Percentiles rank a stretch among this genome's conserved stretches.
phyloP scores from a whole-genome alignment of 1,284 basidiomycete genomes.

The Malassezia psittaci region DNA sequence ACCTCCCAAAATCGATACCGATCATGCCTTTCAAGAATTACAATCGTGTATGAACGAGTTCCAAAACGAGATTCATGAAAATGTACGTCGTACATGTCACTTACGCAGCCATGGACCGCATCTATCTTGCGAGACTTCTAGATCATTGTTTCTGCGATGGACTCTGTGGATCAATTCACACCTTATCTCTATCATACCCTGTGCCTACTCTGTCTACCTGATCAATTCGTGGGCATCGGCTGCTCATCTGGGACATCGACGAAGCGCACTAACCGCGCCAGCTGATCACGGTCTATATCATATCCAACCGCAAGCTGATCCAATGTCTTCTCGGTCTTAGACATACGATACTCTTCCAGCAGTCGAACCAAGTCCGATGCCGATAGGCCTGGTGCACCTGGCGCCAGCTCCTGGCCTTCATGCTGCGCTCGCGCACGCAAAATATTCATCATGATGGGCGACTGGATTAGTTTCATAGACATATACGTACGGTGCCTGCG shows the following conservation, averaged over 20 bases:
- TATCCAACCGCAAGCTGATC: conserved; percentile 14
- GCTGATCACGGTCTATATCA: conserved; percentile 2
- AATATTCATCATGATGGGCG: conserved; percentile 10
- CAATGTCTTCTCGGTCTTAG: neutral
- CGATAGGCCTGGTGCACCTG: neutral
- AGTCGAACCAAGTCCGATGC: conserved; percentile 9
- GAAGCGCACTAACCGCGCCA: conserved; percentile 1
- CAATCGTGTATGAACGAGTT: conserved; percentile 11
- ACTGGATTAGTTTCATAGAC: neutral
- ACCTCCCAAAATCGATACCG: neutral
- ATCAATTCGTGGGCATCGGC: neutral
- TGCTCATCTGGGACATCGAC: conserved; percentile 4
- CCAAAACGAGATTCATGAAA: conserved; percentile 5
- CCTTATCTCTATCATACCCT: too few relatives aligned
- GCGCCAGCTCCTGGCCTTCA: neutral
- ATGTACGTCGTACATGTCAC: conserved; percentile 4
- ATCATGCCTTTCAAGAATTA: conserved; percentile 6
- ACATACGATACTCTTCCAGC: conserved; percentile 1
- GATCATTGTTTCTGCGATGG: too few relatives aligned
- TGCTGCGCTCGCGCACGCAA: conserved; percentile 5
- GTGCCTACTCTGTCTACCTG: too few relatives aligned
- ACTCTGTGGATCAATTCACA: too few relatives aligned
- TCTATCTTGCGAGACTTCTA: conserved; percentile 9
- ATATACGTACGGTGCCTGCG: neutral
- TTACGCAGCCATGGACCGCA: conserved; percentile 14